Evolutionary conservation across 139 green algal species (phyloP).

Genomic region (Ulvella scutata): DNA sequence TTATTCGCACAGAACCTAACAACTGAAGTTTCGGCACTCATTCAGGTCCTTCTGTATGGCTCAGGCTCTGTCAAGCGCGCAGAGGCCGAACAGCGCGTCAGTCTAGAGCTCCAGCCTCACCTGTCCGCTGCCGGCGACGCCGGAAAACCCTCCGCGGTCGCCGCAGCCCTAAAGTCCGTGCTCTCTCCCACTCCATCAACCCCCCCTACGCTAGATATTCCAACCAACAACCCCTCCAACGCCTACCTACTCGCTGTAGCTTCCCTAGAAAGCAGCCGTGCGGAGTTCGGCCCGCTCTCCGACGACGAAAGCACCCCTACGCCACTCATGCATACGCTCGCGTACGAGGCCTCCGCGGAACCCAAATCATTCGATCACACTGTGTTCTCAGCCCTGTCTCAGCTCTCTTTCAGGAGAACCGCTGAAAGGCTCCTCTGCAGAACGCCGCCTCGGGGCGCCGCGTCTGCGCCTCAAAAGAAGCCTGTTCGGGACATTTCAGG

Average conservation of each 20-base stretch:
- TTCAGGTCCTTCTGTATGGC: neutral
- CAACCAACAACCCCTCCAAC: neutral
- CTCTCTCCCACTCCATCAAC: neutral
- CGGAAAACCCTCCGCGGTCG: neutral
- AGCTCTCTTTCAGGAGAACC: neutral
- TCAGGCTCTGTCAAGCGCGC: neutral
- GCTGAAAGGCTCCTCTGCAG: neutral
- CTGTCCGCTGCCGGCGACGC: neutral
- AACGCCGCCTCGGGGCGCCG: too few species aligned
- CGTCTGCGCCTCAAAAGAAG: too few species aligned
- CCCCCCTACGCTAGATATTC: too few species aligned
- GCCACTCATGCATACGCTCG: neutral
- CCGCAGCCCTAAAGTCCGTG: neutral
- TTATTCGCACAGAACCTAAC: too few species aligned
- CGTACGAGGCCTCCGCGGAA: neutral
- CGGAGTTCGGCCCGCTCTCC: neutral
- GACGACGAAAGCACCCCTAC: neutral
- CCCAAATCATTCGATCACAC: neutral
- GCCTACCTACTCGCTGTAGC: neutral
- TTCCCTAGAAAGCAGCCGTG: neutral
- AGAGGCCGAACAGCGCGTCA: neutral
- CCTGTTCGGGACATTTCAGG: too few species aligned
- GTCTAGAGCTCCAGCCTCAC: neutral
- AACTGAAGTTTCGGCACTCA: too few species aligned
- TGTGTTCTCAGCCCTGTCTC: neutral